Evolutionary conservation across 768 basidiomycete species (phyloP).

Genomic region (Fomitopsis pulvina): DNA sequence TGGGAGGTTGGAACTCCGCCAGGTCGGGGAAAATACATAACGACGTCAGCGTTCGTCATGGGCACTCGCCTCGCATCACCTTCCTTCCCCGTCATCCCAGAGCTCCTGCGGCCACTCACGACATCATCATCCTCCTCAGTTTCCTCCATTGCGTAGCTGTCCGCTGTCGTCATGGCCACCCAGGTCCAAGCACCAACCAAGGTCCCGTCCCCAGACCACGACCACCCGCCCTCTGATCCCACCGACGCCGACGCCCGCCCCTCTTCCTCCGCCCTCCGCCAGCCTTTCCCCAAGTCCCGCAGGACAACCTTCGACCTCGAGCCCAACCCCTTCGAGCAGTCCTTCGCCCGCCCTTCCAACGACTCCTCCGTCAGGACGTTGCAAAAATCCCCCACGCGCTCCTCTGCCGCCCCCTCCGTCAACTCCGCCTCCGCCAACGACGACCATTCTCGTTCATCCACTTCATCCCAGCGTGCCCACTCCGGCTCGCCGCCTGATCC

Average conservation of each 20-base stretch:
- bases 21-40: conserved; percentile 17
- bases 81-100: not conserved
- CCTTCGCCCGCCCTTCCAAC: conserved; percentile 56
- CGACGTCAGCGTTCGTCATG: conserved; percentile 23
- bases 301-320: conserved; percentile 37
- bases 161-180: conserved; percentile 13
- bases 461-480: conserved; percentile 19
- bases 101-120: not conserved
- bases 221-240: conserved; percentile 6
- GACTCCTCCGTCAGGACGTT: conserved; percentile 35
- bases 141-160: not conserved
- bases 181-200: conserved; percentile 7
- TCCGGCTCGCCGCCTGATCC: conserved; percentile 25
- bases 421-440: conserved; percentile 26
- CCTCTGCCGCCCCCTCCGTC: conserved; percentile 23
- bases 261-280: conserved; percentile 6
- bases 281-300: conserved; percentile 15
- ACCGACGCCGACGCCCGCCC: conserved; percentile 5
- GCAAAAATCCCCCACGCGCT: conserved; percentile 23
- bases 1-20: conserved; percentile 13
- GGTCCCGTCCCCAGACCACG: not conserved
- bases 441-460: conserved; percentile 17
- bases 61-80: conserved; percentile 4
- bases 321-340: conserved; percentile 73
- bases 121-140: conserved; percentile 2